Evolutionary conservation across 768 basidiomycete species (phyloP).

Genomic region (Termitomyces sp.): DNA sequence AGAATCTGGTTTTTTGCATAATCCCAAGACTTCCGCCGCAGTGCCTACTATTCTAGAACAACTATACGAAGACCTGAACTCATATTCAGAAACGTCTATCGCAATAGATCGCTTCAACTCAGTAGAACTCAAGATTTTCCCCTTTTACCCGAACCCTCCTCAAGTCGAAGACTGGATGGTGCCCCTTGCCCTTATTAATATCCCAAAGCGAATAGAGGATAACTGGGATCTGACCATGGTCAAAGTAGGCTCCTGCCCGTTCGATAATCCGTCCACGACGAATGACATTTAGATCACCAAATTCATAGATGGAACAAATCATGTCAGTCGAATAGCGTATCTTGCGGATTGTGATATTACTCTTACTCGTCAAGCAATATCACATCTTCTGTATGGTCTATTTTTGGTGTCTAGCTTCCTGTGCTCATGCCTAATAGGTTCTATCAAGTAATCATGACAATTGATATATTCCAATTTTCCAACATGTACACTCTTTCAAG

Average conservation of each 20-base stretch:
- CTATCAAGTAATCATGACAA: constrained; percentile 94
- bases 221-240: constrained; percentile 97
- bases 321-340: constrained; percentile 86
- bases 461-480: constrained; percentile 96
- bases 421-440: constrained; percentile 44
- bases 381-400: constrained; percentile 76
- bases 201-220: constrained; percentile 73
- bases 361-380: constrained; percentile 79
- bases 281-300: constrained; percentile 50
- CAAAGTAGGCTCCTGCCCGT: constrained; percentile 42
- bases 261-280: background rate
- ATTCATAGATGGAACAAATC: constrained; percentile 87
- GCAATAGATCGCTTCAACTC: constrained; percentile 88
- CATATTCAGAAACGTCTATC: constrained; percentile 94
- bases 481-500: constrained; percentile 94
- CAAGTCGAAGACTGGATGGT: constrained; percentile 93
- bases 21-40: constrained; percentile 54
- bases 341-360: constrained; percentile 84
- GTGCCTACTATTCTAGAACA: constrained; percentile 89
- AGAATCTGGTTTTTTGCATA: constrained; percentile 86
- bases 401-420: background rate
- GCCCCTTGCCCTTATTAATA: constrained; percentile 81
- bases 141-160: constrained; percentile 93
- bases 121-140: constrained; percentile 93
- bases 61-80: constrained; percentile 94